Evolutionary conservation across 768 basidiomycete species (phyloP), one percentile per base, ranked within the genome.

Genomic region (Termitomyces sp.): DNA sequence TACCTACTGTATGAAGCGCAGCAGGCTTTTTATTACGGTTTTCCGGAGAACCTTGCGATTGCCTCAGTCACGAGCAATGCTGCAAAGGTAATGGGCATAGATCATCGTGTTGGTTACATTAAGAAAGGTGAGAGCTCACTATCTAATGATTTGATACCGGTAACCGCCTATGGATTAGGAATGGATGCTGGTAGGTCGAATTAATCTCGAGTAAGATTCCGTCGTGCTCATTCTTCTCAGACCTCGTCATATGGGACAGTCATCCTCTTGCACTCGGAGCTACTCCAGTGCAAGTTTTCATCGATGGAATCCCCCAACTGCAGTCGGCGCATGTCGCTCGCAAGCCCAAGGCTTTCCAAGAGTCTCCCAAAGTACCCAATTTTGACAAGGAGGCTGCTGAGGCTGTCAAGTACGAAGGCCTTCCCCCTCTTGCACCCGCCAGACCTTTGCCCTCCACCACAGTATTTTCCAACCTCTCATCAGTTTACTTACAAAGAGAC

Each of bases 251-350:
- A 2, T 92, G 90, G 89, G 90, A 92, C 64, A 87, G 85, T 42
- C 93, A 95, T 73, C 94, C 94, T 0, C 78, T 96, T 12, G 83
- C 89, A 0, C 76, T 96, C 4, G 92, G 92, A 3, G 92, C 93
- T n/a, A 92, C 92, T 0, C 94, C 93, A 2, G 76, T 80, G 39
- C 92, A 96, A 75, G 92, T 94, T 20, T 93, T 86, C 74, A 91
- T 96, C 62, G 95, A 98, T 67, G 95, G 95, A 2, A 88, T 96
- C 53, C 74, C 88, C 1, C 95, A 98, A 69, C 67, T 91, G 2
- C 66, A 75, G 35, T 68, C 73, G 3, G 80, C 87, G 3, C 70
- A 78, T 64, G 70, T 81, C 18, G 70, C 79, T 42, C 51, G 73
- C 54, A 94, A 96, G 69, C 81, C 82, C 1, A 58, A 64, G 8